A percentile compares a stretch with the other conserved stretches of the same genome.
These are phyloP conservation scores for Nymphaea thermarum DNA, from an alignment of 164 flowering plant species.

Conservation along the genomic window DNA sequence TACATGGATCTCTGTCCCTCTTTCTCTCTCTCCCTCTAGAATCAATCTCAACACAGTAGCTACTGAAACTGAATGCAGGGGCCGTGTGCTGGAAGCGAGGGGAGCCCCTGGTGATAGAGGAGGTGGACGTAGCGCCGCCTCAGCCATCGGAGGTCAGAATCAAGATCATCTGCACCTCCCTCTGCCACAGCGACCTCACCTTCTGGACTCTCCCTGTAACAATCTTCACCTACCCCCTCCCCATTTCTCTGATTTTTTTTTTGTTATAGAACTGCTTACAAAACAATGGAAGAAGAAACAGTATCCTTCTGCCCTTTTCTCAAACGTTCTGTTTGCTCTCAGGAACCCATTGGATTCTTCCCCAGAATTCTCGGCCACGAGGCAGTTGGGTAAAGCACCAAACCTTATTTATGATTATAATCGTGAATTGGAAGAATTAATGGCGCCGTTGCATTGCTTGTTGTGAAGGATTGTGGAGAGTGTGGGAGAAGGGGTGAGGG, in stretches of 20 bases:
- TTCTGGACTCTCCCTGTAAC: slow-evolving; percentile 28
- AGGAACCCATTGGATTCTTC: slow-evolving; percentile 23
- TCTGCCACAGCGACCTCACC: slow-evolving; percentile 49
- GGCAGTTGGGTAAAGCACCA: slow-evolving; percentile 42
- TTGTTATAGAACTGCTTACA: not conserved
- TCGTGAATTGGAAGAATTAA: not conserved
- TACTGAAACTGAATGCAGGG: slow-evolving; percentile 16
- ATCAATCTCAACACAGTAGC: not conserved
- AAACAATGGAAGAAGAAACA: not conserved
- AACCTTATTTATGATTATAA: not conserved
- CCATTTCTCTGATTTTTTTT: not conserved
- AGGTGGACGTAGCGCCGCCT: slow-evolving; percentile 53
- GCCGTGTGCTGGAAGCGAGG: slow-evolving; percentile 42
- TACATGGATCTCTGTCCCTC: no score
- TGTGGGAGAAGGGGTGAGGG: slow-evolving; percentile 47
- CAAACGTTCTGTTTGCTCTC: not conserved
- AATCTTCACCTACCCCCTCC: not conserved
- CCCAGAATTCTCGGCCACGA: slow-evolving; percentile 66
- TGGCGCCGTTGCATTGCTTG: not conserved
- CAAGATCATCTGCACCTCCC: slow-evolving; percentile 49
- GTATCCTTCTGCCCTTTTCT: not conserved
- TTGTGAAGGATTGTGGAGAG: slow-evolving; percentile 49
- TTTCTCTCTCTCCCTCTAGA: no score
- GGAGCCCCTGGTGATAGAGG: slow-evolving; percentile 42
- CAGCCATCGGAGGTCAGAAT: slow-evolving; percentile 46